phyloP scores from a whole-genome alignment of 345 rosid species.

The Psidium guajava region DNA sequence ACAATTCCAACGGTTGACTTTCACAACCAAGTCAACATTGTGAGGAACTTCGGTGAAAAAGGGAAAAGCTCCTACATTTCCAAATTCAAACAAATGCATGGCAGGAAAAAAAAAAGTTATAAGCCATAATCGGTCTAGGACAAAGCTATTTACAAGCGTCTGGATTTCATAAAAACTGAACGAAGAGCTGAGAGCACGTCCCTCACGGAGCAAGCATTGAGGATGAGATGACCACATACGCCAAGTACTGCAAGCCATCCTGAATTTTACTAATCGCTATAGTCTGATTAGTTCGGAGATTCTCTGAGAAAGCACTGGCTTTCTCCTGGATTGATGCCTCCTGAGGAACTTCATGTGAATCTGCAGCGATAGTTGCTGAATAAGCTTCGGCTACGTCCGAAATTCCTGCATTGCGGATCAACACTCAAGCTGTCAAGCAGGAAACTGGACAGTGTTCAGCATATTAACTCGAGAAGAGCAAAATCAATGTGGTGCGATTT shows the following conservation, averaged over 20 bases:
- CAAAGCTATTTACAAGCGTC: background rate
- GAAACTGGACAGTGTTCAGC: background rate
- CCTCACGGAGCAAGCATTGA: constrained; percentile 56
- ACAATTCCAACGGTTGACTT: background rate
- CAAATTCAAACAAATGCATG: background rate
- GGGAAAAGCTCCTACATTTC: background rate
- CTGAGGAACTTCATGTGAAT: background rate
- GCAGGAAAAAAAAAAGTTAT: background rate
- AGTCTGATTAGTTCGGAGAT: background rate
- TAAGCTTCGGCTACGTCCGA: constrained; percentile 90
- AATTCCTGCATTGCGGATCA: constrained; percentile 38
- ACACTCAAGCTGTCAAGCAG: background rate
- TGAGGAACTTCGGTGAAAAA: background rate
- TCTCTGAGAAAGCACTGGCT: constrained; percentile 2
- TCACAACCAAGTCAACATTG: background rate
- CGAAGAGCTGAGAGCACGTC: background rate
- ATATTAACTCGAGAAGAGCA: background rate
- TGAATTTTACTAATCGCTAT: constrained; percentile 1
- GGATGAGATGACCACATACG: constrained; percentile 16
- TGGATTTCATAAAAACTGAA: background rate
- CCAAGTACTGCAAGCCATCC: constrained; percentile 2
- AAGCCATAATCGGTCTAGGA: background rate
- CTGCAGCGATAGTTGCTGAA: background rate
- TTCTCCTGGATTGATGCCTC: constrained; percentile 1
- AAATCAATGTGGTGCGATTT: background rate